phyloP scores from a whole-genome alignment of 495 filamentous ascomycete genomes.

The Oidiodendron maius region DNA sequence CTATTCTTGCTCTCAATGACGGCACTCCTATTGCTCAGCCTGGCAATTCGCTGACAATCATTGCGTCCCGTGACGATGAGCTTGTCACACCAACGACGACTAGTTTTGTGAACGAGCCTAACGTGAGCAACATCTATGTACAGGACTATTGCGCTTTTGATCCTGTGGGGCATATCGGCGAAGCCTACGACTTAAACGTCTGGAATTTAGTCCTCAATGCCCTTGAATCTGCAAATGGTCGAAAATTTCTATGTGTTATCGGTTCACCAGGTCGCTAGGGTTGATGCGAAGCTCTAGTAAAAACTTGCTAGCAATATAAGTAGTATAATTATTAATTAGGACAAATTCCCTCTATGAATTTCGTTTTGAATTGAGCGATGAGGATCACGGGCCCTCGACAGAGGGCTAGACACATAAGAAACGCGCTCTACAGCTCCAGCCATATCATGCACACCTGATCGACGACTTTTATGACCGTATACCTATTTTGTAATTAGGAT shows the following conservation, averaged over 20 bases:
- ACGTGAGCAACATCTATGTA: conserved; percentile 38
- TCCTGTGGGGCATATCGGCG: conserved; percentile 44
- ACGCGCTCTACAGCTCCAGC: no score
- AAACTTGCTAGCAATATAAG: no score
- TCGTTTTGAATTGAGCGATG: no score
- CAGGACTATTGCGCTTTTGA: conserved; percentile 43
- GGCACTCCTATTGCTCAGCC: conserved; percentile 36
- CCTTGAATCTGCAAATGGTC: conserved; percentile 23
- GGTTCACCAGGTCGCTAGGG: not conserved
- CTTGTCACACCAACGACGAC: conserved; percentile 42
- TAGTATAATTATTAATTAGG: no score
- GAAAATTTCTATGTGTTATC: not conserved
- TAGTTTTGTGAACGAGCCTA: conserved; percentile 35
- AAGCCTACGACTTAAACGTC: conserved; percentile 48
- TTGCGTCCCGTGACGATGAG: conserved; percentile 41
- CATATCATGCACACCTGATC: no score
- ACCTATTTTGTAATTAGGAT: no score
- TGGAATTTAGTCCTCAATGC: conserved; percentile 50
- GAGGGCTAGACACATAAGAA: no score
- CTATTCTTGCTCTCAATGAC: conserved; percentile 44
- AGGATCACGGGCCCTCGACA: no score
- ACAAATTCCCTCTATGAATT: no score
- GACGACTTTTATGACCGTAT: no score
- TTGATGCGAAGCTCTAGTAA: no score
- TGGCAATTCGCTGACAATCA: conserved; percentile 42